A percentile compares a stretch with the other conserved stretches of the same genome.
Evolutionary conservation across 352 stramenopile species (phyloP).

Genomic region (Pythium myriotylum): DNA sequence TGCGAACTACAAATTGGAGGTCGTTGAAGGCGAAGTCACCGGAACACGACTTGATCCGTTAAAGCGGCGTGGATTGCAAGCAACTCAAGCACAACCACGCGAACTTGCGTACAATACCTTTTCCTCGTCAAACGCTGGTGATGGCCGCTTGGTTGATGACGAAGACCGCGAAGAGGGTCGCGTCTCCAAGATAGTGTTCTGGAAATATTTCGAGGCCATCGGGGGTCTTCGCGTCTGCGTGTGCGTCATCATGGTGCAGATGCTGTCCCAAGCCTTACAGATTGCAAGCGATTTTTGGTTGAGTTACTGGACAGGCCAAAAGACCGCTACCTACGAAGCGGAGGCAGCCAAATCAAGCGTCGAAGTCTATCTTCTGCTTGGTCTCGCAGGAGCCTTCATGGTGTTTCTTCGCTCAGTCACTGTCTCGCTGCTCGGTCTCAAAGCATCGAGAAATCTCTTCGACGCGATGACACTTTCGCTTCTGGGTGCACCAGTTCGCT

Average conservation of each 20-base stretch:
- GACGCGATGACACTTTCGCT: slow-evolving; percentile 72
- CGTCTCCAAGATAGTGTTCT: slow-evolving; percentile 43
- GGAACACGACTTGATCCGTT: not conserved
- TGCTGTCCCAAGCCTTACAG: slow-evolving; percentile 31
- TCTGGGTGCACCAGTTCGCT: slow-evolving; percentile 75
- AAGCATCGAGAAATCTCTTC: slow-evolving; percentile 56
- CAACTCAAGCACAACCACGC: not conserved
- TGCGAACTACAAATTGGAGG: slow-evolving; percentile 1
- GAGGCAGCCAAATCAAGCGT: slow-evolving; percentile 27
- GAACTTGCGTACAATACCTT: too few relatives aligned
- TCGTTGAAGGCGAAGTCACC: not conserved
- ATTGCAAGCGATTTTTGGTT: slow-evolving; percentile 28
- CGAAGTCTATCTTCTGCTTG: slow-evolving; percentile 26
- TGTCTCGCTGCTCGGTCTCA: slow-evolving; percentile 30
- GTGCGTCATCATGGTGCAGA: slow-evolving; percentile 10
- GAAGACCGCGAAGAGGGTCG: slow-evolving; percentile 42
- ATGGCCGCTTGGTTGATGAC: slow-evolving; percentile 35
- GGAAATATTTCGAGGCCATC: slow-evolving; percentile 39
- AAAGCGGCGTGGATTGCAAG: too few relatives aligned
- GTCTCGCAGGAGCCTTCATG: slow-evolving; percentile 27
- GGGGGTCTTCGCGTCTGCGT: slow-evolving; percentile 36
- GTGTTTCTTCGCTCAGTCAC: slow-evolving; percentile 26
- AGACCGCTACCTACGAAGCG: slow-evolving; percentile 22
- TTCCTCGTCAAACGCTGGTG: too few relatives aligned
- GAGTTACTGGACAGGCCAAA: slow-evolving; percentile 39